These are phyloP conservation scores for Penicillium aurantiogriseum DNA, from an alignment of 2,329 filamentous ascomycete species.

Conservation along the genomic window DNA sequence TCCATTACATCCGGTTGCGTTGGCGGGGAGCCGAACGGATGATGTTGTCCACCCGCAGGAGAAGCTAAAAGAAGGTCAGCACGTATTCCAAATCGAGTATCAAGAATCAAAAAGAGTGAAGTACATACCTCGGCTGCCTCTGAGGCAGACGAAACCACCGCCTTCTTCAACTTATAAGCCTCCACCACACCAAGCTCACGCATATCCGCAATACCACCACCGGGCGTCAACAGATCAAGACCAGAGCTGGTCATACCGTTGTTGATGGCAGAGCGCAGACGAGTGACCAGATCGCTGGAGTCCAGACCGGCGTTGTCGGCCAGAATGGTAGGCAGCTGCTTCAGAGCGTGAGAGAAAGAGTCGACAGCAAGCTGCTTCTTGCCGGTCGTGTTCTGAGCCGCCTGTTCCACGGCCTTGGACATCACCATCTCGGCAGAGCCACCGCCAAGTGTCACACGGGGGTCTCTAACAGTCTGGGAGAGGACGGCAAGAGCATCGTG, in stretches of 20 bases:
- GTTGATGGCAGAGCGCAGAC: constrained; percentile 90
- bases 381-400: constrained; percentile 88
- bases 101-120: neutral
- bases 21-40: constrained; percentile 87
- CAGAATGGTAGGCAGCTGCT: constrained; percentile 92
- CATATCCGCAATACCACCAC: constrained; percentile 94
- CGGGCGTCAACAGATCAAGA: constrained; percentile 81
- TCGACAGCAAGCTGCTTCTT: constrained; percentile 95
- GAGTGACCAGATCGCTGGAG: constrained; percentile 87
- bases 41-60: constrained; percentile 95
- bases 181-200: constrained; percentile 91
- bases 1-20: constrained; percentile 68
- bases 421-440: constrained; percentile 98
- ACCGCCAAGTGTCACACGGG: constrained; percentile 88
- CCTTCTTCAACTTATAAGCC: constrained; percentile 97
- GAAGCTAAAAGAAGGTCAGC: constrained; percentile 56
- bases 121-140: constrained; percentile 87
- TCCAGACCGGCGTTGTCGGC: constrained; percentile 97
- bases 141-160: constrained; percentile 93
- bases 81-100: neutral
- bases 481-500: constrained; percentile 95
- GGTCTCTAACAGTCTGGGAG: constrained; percentile 93
- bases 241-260: constrained; percentile 91
- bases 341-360: constrained; percentile 81
- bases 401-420: constrained; percentile 94